phyloP scores from a whole-genome alignment of 2,329 filamentous ascomycete genomes.

The Penicillium sp. region DNA sequence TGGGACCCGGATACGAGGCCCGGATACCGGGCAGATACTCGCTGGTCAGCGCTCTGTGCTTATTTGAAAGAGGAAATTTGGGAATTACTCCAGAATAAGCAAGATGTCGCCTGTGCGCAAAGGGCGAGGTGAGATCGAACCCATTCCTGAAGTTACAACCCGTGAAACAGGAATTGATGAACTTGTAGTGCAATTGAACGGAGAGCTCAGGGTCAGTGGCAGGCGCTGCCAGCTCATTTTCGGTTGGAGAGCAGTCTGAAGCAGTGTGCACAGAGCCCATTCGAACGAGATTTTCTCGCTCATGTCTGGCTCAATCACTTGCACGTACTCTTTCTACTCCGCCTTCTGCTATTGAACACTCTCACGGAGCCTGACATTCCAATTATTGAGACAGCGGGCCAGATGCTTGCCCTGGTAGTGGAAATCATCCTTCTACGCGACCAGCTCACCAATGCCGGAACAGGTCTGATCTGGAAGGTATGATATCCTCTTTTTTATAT shows the following conservation, averaged over 20 bases:
- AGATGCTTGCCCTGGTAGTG: slow-evolving; percentile 29
- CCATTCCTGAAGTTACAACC: not conserved
- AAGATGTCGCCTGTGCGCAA: slow-evolving; percentile 18
- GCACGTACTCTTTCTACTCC: slow-evolving; percentile 28
- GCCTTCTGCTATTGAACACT: slow-evolving; percentile 22
- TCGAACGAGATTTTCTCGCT: slow-evolving; percentile 28
- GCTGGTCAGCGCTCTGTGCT: slow-evolving; percentile 30
- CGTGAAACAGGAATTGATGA: not conserved
- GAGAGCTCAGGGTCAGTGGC: slow-evolving; percentile 24
- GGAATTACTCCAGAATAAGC: slow-evolving; percentile 27
- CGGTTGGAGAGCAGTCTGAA: slow-evolving; percentile 23
- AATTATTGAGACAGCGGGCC: slow-evolving; percentile 26
- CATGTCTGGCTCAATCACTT: slow-evolving; percentile 27
- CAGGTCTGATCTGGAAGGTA: slow-evolving; percentile 30
- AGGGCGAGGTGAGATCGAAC: slow-evolving; percentile 14
- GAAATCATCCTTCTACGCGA: slow-evolving; percentile 29
- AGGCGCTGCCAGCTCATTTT: slow-evolving; percentile 23
- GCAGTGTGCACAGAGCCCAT: slow-evolving; percentile 19
- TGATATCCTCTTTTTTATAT: no score
- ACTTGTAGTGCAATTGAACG: slow-evolving; percentile 19
- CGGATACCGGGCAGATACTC: slow-evolving; percentile 26
- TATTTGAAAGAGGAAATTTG: slow-evolving; percentile 29
- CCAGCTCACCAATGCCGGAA: slow-evolving; percentile 29
- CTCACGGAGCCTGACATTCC: slow-evolving; percentile 25
- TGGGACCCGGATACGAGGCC: slow-evolving; percentile 20